These are phyloP conservation scores for Chlorella sp. DNA, from an alignment of 139 green algal genomes.

Conservation along the genomic window DNA sequence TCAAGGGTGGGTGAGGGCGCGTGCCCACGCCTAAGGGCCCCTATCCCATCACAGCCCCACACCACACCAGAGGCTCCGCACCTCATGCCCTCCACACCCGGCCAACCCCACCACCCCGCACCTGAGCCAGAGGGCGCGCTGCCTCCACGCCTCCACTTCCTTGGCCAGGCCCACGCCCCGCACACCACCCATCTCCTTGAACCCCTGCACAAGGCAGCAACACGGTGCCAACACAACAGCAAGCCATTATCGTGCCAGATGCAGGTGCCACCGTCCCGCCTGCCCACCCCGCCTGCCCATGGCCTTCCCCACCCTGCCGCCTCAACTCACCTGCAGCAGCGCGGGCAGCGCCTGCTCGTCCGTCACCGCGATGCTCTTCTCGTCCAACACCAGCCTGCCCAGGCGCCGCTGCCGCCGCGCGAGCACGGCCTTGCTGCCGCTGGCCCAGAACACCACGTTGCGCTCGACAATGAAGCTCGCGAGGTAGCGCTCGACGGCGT, in stretches of 20 bases:
- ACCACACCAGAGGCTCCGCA: too few relatives aligned
- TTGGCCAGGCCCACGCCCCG: constrained; percentile 5
- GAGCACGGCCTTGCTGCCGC: constrained; percentile 34
- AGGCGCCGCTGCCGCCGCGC: constrained; percentile 31
- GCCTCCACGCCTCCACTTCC: constrained; percentile 35
- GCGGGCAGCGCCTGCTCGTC: constrained; percentile 37
- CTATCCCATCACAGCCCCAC: too few relatives aligned
- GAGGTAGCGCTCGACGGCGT: background rate
- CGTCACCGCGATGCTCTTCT: constrained; percentile 19
- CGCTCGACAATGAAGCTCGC: background rate
- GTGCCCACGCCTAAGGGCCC: background rate
- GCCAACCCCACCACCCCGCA: background rate
- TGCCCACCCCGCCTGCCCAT: background rate
- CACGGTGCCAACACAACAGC: background rate
- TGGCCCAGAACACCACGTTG: constrained; percentile 40
- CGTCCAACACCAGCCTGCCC: constrained; percentile 36
- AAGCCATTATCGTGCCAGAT: background rate
- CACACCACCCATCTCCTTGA: constrained; percentile 28
- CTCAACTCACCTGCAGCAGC: constrained; percentile 31
- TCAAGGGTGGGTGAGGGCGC: background rate
- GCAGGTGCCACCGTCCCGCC: background rate
- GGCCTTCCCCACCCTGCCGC: background rate
- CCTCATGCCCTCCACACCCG: too few relatives aligned
- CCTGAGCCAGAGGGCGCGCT: constrained; percentile 38
- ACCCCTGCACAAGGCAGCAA: too few relatives aligned